A percentile compares a stretch with the other conserved stretches of the same genome.
Conservation (phyloP, 352 stramenopile species). For the Phytopythium helicoides region DNA sequence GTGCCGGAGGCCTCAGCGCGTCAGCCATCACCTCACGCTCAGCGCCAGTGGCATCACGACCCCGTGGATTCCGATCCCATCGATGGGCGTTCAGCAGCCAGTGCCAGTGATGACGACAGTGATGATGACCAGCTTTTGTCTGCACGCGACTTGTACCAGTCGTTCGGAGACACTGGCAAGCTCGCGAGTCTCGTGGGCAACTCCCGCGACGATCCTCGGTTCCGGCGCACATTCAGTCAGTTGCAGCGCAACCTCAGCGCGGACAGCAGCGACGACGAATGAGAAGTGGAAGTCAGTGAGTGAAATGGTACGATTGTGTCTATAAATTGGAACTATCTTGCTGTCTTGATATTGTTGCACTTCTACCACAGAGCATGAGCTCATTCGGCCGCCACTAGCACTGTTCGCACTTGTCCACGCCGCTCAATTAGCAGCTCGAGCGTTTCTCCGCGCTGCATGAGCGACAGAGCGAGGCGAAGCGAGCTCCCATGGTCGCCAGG, state of each 20-base stretch:
- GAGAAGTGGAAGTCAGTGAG: background rate
- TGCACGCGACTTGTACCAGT: slow-evolving; percentile 35
- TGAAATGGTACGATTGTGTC: background rate
- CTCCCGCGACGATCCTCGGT: slow-evolving; percentile 25
- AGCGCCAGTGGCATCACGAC: background rate
- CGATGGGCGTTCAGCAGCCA: slow-evolving; percentile 4
- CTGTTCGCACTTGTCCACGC: slow-evolving; percentile 30
- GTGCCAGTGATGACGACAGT: slow-evolving; percentile 26
- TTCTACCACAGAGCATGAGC: background rate
- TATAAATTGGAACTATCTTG: slow-evolving; percentile 7
- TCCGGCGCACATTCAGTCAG: slow-evolving; percentile 56
- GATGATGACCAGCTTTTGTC: slow-evolving; percentile 41
- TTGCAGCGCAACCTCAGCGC: slow-evolving; percentile 63
- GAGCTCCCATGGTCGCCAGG: slow-evolving; percentile 45
- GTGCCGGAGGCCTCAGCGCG: slow-evolving; percentile 7
- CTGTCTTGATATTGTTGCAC: background rate
- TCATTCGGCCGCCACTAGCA: slow-evolving; percentile 48
- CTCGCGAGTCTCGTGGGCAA: slow-evolving; percentile 41
- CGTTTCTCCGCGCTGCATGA: slow-evolving; percentile 50
- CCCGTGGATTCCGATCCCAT: slow-evolving; percentile 2
- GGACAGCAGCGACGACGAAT: slow-evolving; percentile 32
- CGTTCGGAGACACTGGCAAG: slow-evolving; percentile 46
- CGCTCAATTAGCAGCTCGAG: slow-evolving; percentile 43
- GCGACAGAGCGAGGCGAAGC: slow-evolving; percentile 48
- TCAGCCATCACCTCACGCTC: background rate